phyloP scores from a whole-genome alignment of 1,139 yeast genomes.

The Pichia sp. region DNA sequence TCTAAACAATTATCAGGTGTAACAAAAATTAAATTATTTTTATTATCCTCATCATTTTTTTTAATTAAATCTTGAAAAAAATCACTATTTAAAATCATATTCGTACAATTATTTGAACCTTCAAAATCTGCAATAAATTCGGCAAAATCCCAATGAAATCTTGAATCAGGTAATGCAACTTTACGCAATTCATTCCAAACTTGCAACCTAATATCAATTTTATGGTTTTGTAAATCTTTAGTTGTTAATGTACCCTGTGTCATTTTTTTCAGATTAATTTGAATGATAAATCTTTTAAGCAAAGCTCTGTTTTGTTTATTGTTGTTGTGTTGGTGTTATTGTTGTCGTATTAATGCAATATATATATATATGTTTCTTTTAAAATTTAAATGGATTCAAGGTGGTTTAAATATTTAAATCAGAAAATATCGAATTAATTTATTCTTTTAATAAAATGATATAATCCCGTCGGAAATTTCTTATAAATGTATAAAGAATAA shows the following conservation, averaged over 20 bases:
- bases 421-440: too few relatives aligned
- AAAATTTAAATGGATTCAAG: too few relatives aligned
- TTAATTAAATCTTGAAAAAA: conserved; percentile 9
- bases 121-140: conserved; percentile 29
- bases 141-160: conserved; percentile 26
- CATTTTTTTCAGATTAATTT: not conserved
- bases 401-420: too few relatives aligned
- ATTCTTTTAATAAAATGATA: too few relatives aligned
- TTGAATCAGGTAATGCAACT: conserved; percentile 28
- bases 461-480: too few relatives aligned
- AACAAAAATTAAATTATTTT: conserved; percentile 19
- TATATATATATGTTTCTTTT: too few relatives aligned
- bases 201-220: conserved; percentile 22
- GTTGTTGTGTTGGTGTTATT: too few relatives aligned
- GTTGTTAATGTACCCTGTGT: conserved; percentile 1
- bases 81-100: conserved; percentile 11
- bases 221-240: conserved; percentile 16
- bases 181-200: conserved; percentile 26
- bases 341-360: too few relatives aligned
- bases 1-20: conserved; percentile 29
- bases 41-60: not conserved
- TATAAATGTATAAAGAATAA: too few relatives aligned
- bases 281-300: too few relatives aligned
- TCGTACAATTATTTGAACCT: conserved; percentile 23
- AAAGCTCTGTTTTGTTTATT: too few relatives aligned